A percentile compares a stretch with the other conserved stretches of the same genome.
These are phyloP conservation scores for Mycena epipterygia DNA, from an alignment of 768 basidiomycete genomes.

Conservation along the genomic window DNA sequence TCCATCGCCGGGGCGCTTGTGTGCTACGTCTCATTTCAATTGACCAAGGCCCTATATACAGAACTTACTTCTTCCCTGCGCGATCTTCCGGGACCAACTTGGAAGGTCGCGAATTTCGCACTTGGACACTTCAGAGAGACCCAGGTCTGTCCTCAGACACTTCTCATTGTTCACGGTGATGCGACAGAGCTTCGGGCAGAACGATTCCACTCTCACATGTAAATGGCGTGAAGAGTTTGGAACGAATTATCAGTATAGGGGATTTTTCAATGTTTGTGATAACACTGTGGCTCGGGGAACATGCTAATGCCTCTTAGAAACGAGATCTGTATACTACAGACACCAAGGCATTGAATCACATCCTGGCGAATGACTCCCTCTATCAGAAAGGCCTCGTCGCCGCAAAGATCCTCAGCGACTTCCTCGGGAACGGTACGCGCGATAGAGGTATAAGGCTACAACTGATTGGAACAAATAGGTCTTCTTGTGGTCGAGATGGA, in stretches of 20 bases:
- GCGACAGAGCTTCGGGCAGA: neutral
- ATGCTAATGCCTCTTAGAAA: neutral
- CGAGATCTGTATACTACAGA: constrained; percentile 13
- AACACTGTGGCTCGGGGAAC: neutral
- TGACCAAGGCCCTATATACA: neutral
- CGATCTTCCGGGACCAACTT: neutral
- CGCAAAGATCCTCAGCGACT: neutral
- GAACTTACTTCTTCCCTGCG: neutral
- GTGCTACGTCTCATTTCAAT: neutral
- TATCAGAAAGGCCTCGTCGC: constrained; percentile 15
- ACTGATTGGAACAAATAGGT: neutral
- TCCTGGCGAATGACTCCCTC: neutral
- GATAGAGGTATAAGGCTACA: neutral
- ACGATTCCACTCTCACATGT: neutral
- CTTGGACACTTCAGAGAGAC: neutral
- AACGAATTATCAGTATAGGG: neutral
- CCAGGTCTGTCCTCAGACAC: neutral
- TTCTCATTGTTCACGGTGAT: neutral
- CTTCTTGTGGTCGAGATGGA: neutral
- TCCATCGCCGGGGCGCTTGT: neutral
- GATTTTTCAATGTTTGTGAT: neutral
- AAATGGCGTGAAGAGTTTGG: neutral
- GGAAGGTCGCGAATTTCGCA: no score
- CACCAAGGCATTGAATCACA: constrained; percentile 13
- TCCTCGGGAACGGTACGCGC: constrained; percentile 17